Percentiles rank a stretch among this genome's conserved stretches.
phyloP scores from a whole-genome alignment of 1,284 basidiomycete species.

The Gomphus sp. region DNA sequence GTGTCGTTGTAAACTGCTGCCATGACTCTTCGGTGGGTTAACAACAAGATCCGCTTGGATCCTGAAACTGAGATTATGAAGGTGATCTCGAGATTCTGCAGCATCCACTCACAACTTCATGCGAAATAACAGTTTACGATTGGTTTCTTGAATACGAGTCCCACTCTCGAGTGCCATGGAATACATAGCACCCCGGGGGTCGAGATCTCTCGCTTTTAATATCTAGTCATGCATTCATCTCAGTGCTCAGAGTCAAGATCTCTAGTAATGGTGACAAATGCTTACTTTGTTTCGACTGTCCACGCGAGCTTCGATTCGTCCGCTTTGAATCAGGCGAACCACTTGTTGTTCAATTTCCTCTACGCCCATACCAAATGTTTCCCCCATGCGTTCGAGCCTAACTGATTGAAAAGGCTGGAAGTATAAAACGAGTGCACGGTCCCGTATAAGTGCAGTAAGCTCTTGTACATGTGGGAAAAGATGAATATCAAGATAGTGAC shows the following conservation, averaged over 20 bases:
- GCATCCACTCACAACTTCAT: constrained; percentile 55
- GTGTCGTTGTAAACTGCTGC: background rate
- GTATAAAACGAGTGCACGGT: constrained; percentile 72
- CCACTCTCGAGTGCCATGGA: constrained; percentile 65
- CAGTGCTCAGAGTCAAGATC: background rate
- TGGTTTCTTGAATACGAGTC: constrained; percentile 56
- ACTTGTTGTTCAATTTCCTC: constrained; percentile 62
- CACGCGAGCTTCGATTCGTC: constrained; percentile 68
- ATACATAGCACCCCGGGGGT: constrained; percentile 67
- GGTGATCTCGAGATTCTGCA: constrained; percentile 8
- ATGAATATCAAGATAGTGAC: constrained; percentile 70
- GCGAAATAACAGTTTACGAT: constrained; percentile 65
- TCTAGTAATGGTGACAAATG: background rate
- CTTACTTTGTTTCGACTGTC: constrained; percentile 72
- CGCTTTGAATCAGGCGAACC: constrained; percentile 63
- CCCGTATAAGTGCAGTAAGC: constrained; percentile 53
- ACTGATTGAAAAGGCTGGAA: constrained; percentile 81
- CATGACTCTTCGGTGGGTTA: constrained; percentile 29
- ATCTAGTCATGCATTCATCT: constrained; percentile 35
- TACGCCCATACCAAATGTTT: constrained; percentile 73
- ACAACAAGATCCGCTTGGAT: constrained; percentile 62
- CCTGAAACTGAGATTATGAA: constrained; percentile 25
- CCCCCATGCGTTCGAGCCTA: constrained; percentile 68
- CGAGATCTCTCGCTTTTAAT: constrained; percentile 62
- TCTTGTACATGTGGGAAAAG: constrained; percentile 55